Evolutionary conservation across 2,329 filamentous ascomycete genomes (phyloP).

Genomic region (Cladosporium sp.): DNA sequence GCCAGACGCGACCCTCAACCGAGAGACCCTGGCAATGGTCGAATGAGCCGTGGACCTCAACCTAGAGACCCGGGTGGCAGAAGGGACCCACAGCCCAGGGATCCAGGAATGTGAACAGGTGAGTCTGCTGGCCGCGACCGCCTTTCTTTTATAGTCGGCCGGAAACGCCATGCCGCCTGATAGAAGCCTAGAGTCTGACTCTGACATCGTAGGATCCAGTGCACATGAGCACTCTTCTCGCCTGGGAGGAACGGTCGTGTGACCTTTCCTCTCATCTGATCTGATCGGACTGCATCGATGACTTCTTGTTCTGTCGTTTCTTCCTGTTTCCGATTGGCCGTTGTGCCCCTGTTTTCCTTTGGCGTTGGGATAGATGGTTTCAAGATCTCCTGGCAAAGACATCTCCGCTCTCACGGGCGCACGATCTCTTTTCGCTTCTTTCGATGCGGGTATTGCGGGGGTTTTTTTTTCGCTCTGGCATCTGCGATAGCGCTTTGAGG

Average conservation of each 20-base stretch:
- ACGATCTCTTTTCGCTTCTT: neutral
- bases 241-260: neutral
- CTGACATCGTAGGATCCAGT: neutral
- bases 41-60: slow-evolving; percentile 8
- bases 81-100: slow-evolving; percentile 16
- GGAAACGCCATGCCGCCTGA: neutral
- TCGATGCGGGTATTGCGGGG: neutral
- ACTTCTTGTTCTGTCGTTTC: neutral
- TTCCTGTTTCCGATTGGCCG: neutral
- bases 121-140: neutral
- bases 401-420: neutral
- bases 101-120: slow-evolving; percentile 9
- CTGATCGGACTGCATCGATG: neutral
- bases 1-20: neutral
- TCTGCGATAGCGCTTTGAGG: neutral
- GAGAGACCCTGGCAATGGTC: slow-evolving; percentile 5
- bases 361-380: neutral
- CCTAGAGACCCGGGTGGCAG: slow-evolving; percentile 16
- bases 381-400: neutral
- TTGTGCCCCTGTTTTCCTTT: neutral
- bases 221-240: neutral
- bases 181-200: slow-evolving; percentile 1
- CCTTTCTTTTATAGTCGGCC: neutral
- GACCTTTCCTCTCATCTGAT: neutral
- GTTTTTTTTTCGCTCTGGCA: too few relatives aligned